Conservation (phyloP, 441 rosid species). For the Pelargonium myrrhifolium region DNA sequence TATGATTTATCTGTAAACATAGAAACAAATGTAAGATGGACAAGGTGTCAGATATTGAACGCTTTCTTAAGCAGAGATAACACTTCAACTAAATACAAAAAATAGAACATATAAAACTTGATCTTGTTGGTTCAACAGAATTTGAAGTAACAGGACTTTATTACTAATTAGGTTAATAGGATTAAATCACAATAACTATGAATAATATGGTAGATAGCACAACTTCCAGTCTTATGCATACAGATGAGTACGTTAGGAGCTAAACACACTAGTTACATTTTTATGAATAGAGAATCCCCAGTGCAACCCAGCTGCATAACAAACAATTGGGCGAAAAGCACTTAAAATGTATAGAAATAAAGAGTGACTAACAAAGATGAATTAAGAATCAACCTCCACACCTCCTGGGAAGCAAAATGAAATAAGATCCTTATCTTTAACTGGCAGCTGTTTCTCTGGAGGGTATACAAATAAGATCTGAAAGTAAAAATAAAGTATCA, state of each 20-base stretch:
- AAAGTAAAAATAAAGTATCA: conserved; percentile 21
- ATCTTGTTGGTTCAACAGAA: not conserved
- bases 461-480: conserved; percentile 91
- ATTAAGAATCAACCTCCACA: conserved; percentile 48
- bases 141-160: not conserved
- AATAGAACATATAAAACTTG: not conserved
- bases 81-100: not conserved
- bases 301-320: not conserved
- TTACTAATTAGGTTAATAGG: not conserved
- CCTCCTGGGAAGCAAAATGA: conserved; percentile 98
- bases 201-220: not conserved
- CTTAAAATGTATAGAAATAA: not conserved
- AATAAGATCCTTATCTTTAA: conserved; percentile 77
- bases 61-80: not conserved
- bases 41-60: not conserved
- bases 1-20: too few species aligned
- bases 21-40: too few species aligned
- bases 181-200: not conserved
- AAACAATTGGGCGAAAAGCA: not conserved
- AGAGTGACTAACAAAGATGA: not conserved
- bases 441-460: conserved; percentile 72
- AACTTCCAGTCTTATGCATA: not conserved
- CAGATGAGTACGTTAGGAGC: not conserved
- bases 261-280: not conserved
- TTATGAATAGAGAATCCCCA: not conserved